Conservation (phyloP, 768 basidiomycete species). For the Suillus weaverae region DNA sequence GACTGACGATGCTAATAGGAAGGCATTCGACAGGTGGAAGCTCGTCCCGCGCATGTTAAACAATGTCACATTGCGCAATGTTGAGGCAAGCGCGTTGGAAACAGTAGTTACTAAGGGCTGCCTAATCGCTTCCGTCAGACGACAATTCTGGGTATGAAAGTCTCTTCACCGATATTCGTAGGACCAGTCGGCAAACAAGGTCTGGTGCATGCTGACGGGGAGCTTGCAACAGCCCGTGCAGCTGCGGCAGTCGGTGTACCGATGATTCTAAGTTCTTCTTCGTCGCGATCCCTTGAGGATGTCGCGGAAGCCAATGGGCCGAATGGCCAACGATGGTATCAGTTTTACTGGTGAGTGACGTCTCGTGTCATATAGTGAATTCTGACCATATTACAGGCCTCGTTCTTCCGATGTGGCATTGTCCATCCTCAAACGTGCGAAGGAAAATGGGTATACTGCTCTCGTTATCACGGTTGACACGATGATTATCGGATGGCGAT, state of each 20-base stretch:
- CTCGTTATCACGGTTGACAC: constrained; percentile 50
- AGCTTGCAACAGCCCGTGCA: constrained; percentile 45
- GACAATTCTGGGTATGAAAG: constrained; percentile 53
- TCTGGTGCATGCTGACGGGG: constrained; percentile 44
- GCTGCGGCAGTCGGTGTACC: constrained; percentile 48
- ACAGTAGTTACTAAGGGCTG: neutral
- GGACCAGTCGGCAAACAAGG: constrained; percentile 60
- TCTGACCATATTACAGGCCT: constrained; percentile 31
- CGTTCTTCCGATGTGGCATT: constrained; percentile 36
- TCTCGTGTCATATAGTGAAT: neutral
- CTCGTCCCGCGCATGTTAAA: constrained; percentile 60
- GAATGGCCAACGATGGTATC: constrained; percentile 46
- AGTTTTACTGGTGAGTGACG: constrained; percentile 43
- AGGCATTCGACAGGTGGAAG: constrained; percentile 54
- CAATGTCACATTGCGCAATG: constrained; percentile 47
- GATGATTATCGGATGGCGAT: constrained; percentile 44
- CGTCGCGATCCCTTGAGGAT: constrained; percentile 50
- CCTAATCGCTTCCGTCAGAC: constrained; percentile 40
- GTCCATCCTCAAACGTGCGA: constrained; percentile 44
- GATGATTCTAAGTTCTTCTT: constrained; percentile 26
- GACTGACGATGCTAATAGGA: constrained; percentile 65
- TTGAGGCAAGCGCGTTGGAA: constrained; percentile 39
- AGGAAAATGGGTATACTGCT: constrained; percentile 40
- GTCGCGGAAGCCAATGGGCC: constrained; percentile 47
- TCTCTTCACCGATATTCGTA: constrained; percentile 46